Base-by-base conservation (phyloP, 139 green algal species). In the Chlorella sorokiniana region DNA sequence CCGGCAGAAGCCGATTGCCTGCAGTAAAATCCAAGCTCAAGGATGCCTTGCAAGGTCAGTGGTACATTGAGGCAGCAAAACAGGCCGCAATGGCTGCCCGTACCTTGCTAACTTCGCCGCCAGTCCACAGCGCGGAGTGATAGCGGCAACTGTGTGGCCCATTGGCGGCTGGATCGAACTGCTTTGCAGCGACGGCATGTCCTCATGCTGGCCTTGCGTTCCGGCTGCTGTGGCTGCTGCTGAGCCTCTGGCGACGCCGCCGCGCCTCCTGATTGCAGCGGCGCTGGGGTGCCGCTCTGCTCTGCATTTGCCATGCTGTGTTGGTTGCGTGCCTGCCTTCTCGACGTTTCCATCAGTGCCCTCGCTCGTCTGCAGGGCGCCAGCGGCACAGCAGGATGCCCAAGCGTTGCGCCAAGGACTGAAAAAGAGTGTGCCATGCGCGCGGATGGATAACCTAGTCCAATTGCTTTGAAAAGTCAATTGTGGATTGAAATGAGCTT, bases 1-100 rank as follows among this genome's bases (percentile, higher is more conserved):
- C 29, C 89, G 82, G 23, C 88, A 83, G 70, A 94, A 94, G 35
- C 90, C 90, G 3, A 87, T 76, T 7, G 88, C 90, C 87, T 92
- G 83, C 51, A 71, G 0, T n/a, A n/a, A 44, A 2, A 68, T 35
- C 29, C 10, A 25, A 37, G 48, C 48, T 25, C 16, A 59, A 59
- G 16, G 16, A 59, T 59, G 48, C 14, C 48, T 67, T 37, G 25
- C 25, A 67, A 10, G 25, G 59, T 37, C 9, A 33, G 11, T 59
- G 11, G 11, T 11, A 59, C 14, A 11, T 11, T 68, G 62, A 70
- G 2, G 31, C 42, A 74, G n/a, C 4, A 25, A 1, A 61, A 63
- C 7, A 45, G 7, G 44, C 5, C 37, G 52, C n/a, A 61, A 56
- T 67, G 25, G 22, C 48, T 59, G 48, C 48, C 48, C 16, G 48